Percentiles rank a stretch among this genome's conserved stretches.
Conservation (phyloP, 306 rosid species). For the Purshia tridentata region DNA sequence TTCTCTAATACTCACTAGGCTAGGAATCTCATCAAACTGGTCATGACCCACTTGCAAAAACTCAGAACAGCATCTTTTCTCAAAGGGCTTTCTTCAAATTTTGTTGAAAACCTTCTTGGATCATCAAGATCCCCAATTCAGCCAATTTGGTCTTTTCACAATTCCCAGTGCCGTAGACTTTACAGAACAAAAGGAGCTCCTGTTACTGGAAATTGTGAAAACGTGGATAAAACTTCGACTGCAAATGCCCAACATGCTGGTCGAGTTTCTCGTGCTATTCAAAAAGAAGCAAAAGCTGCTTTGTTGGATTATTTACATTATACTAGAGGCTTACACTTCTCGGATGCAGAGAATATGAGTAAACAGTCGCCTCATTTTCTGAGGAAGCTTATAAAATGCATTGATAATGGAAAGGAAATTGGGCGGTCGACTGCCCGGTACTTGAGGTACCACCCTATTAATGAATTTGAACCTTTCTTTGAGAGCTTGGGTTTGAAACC, state of each 20-base stretch:
- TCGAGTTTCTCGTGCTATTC: conserved; percentile 16
- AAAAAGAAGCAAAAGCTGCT: conserved; percentile 63
- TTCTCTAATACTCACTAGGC: background rate
- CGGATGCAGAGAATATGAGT: conserved; percentile 80
- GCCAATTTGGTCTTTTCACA: conserved; percentile 18
- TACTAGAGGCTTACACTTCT: conserved; percentile 58
- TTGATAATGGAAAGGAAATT: conserved; percentile 23
- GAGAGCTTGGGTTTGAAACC: conserved; percentile 81
- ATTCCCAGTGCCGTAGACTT: conserved; percentile 45
- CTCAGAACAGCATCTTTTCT: conserved; percentile 22
- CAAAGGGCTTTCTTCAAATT: conserved; percentile 30
- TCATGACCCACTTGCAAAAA: conserved; percentile 48
- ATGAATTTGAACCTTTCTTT: conserved; percentile 84
- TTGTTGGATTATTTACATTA: conserved; percentile 70
- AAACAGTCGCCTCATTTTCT: conserved; percentile 64
- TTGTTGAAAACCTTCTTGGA: conserved; percentile 15
- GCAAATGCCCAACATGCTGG: conserved; percentile 6
- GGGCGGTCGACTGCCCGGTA: conserved; percentile 41
- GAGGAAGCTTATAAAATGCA: conserved; percentile 40
- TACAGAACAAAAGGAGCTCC: conserved; percentile 28
- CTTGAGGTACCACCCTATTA: conserved; percentile 71
- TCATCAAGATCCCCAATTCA: conserved; percentile 13
- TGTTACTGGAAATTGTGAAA: conserved; percentile 2
- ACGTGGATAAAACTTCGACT: background rate
- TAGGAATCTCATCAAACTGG: conserved; percentile 19